phyloP scores from a whole-genome alignment of 2,329 filamentous ascomycete species.

The Arthrobotrys conoides region DNA sequence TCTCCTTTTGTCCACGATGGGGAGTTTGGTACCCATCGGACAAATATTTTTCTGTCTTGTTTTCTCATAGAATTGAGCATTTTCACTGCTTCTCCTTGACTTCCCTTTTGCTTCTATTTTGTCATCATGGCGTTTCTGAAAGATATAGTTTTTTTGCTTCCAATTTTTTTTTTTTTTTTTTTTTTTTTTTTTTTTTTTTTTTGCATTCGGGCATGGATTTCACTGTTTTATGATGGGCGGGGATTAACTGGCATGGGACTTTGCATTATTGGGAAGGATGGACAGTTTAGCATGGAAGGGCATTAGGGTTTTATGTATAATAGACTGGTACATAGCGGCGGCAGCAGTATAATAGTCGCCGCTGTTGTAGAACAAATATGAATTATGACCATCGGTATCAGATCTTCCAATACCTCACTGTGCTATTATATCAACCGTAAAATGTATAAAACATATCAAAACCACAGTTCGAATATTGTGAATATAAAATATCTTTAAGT shows the following conservation, averaged over 20 bases:
- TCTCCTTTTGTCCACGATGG: neutral
- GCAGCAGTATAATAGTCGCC: no score
- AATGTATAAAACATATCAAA: neutral
- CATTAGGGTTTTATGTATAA: slow-evolving; percentile 13
- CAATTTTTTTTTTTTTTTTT: neutral
- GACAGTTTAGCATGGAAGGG: neutral
- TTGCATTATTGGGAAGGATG: neutral
- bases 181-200: neutral
- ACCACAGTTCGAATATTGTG: neutral
- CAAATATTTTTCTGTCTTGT: neutral
- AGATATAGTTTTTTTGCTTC: neutral
- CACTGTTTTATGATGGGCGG: no score
- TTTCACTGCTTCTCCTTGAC: neutral
- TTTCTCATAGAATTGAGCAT: neutral
- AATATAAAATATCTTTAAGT: neutral
- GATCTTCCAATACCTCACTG: neutral
- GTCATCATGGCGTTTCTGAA: slow-evolving; percentile 6
- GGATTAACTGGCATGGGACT: neutral
- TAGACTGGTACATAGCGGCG: neutral
- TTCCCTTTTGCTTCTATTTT: neutral
- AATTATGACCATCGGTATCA: neutral
- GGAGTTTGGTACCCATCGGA: no score
- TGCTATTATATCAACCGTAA: neutral
- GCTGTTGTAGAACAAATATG: no score
- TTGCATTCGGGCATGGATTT: no score